phyloP scores from a whole-genome alignment of 129 eudicot genomes.

The Oenanthe sinensis region DNA sequence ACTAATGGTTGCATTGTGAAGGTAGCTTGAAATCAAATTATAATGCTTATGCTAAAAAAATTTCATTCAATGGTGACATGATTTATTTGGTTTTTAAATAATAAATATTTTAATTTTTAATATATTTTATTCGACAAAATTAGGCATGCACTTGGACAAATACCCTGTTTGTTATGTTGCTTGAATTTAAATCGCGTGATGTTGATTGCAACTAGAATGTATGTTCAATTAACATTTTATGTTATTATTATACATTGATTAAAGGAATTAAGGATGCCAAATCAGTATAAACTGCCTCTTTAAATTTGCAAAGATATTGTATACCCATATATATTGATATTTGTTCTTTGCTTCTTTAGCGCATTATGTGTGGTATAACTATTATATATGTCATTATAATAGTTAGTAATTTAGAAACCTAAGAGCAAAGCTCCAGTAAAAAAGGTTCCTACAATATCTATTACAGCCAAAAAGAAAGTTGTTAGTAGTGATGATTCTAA shows the following conservation, averaged over 20 bases:
- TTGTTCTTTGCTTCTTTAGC: neutral
- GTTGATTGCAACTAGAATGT: too few relatives aligned
- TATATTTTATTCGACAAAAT: too few relatives aligned
- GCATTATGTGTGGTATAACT: neutral
- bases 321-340: too few relatives aligned
- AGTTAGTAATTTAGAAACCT: neutral
- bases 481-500: conserved; percentile 22
- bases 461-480: conserved; percentile 18
- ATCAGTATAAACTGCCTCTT: too few relatives aligned
- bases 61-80: too few relatives aligned
- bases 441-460: neutral
- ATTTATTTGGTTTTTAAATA: too few relatives aligned
- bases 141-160: too few relatives aligned
- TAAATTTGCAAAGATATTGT: neutral
- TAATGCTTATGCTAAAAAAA: too few relatives aligned
- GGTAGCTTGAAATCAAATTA: too few relatives aligned
- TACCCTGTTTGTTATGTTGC: too few relatives aligned
- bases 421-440: neutral
- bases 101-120: too few relatives aligned
- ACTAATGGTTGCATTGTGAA: neutral
- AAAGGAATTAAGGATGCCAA: neutral
- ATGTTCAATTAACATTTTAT: neutral
- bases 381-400: neutral
- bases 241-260: neutral
- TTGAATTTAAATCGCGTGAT: too few relatives aligned